Evolutionary conservation across 2,329 filamentous ascomycete species (phyloP), one percentile per base, ranked within the genome.

Genomic region (Pseudogymnoascus sp.): DNA sequence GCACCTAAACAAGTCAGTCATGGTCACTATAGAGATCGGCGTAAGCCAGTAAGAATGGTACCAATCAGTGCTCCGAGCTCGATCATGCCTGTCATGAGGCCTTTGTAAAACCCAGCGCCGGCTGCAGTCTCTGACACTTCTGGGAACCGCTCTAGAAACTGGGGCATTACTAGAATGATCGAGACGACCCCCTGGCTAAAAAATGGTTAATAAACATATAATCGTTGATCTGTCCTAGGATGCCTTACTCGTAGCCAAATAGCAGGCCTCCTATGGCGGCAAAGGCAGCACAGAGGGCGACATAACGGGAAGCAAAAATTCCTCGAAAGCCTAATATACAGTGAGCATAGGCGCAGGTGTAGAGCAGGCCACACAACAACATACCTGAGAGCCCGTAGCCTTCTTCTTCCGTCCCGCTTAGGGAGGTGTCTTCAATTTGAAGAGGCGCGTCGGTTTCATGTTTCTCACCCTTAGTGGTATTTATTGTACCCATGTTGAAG

Each of bases 41-140:
- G n/a, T 18, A 18, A 40, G n/a, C 38, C 38, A 40, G 38, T 40
- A 18, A 40, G 38, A 40, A 40, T 40, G 38, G 38, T 40, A 40
- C 38, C 70, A n/a, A 70, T 60, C 14, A 82, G 71, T 7, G 81
- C 81, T n/a, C 81, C 81, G 21, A 83, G 67, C 65, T 83, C 79
- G 59, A 83, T 78, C 80, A 83, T 83, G 3, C 81, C 81, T 10
- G 81, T 83, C 73, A 83, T 72, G 5, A 78, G 67, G 44, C 64
- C 62, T 34, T 61, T 65, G 28, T 50, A 11, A 50, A 64, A 65
- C 6, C 62, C 62, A 1, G 34, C 53, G 11, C 62, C 78, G 4
- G 75, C 69, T 5, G 73, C 74, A 4, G 64, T 61, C 5, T 73
- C 69, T 0, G 72, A 69, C 0, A 75, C 73, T 28, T 75, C 67